Evolutionary conservation across 352 stramenopile species (phyloP).

Genomic region (Phytophthora quininea): DNA sequence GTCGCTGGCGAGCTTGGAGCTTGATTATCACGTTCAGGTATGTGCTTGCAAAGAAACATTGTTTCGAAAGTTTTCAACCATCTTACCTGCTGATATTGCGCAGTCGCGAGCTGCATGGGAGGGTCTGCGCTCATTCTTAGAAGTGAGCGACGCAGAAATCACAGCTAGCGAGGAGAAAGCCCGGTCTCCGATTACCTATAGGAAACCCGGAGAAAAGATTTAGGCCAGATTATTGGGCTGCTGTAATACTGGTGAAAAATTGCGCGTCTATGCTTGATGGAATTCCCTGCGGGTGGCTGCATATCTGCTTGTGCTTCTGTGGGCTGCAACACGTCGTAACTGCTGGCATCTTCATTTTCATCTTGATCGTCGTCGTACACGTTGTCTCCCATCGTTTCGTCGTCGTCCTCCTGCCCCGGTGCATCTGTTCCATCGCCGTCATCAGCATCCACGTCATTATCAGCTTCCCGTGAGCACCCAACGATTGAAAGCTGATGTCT

Average conservation of each 20-base stretch:
- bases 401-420: constrained; percentile 43
- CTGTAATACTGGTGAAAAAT: constrained; percentile 50
- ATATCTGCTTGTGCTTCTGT: constrained; percentile 10
- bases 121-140: constrained; percentile 68
- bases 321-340: constrained; percentile 6
- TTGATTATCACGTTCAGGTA: constrained; percentile 85
- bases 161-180: constrained; percentile 61
- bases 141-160: constrained; percentile 62
- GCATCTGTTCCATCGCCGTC: constrained; percentile 48
- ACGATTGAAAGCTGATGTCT: constrained; percentile 58
- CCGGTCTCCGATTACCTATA: constrained; percentile 55
- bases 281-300: constrained; percentile 1
- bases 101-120: constrained; percentile 80
- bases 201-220: constrained; percentile 76
- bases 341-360: constrained; percentile 44
- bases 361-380: constrained; percentile 73
- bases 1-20: constrained; percentile 76
- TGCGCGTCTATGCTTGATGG: constrained; percentile 27
- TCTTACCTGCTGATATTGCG: no score
- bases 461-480: constrained; percentile 26
- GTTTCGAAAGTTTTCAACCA: no score
- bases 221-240: constrained; percentile 71
- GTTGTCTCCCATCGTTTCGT: constrained; percentile 50
- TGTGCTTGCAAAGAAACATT: no score
- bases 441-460: constrained; percentile 29